A percentile compares a stretch with the other conserved stretches of the same genome.
phyloP scores from a whole-genome alignment of 176 grass and related monocot species.

The Lolium rigidum region DNA sequence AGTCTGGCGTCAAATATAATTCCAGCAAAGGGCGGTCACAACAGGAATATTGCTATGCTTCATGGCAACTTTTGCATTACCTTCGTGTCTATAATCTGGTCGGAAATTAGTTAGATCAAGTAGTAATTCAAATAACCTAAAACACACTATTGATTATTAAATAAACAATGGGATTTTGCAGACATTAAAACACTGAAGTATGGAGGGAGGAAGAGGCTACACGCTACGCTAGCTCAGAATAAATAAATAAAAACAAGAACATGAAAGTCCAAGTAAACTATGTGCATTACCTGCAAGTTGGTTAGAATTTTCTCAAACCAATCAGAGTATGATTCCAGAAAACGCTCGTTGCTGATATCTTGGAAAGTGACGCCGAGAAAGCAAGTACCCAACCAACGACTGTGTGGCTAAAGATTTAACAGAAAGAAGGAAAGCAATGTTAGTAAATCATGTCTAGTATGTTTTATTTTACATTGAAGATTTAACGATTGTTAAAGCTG shows the following conservation, averaged over 20 bases:
- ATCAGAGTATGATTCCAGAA: conserved; percentile 42
- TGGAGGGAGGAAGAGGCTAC: not conserved
- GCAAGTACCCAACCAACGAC: conserved; percentile 60
- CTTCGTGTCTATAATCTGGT: conserved; percentile 21
- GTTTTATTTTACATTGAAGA: conserved; percentile 18
- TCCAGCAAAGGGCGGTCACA: conserved; percentile 5
- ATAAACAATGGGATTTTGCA: not conserved
- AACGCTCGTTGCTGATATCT: conserved; percentile 51
- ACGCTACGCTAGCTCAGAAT: not conserved
- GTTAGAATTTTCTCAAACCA: conserved; percentile 59
- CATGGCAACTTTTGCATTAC: not conserved
- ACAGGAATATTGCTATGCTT: not conserved
- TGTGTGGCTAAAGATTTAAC: conserved; percentile 39
- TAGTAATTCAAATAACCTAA: conserved; percentile 11
- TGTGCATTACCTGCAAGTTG: conserved; percentile 53
- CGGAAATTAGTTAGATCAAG: conserved; percentile 23
- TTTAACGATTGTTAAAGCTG: conserved; percentile 1
- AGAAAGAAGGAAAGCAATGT: conserved; percentile 16
- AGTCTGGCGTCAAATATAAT: conserved; percentile 8
- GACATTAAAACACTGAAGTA: conserved; percentile 16
- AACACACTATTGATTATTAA: not conserved
- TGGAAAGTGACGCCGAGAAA: conserved; percentile 55
- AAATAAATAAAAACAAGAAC: not conserved
- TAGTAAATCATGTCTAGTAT: conserved; percentile 3
- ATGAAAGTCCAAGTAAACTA: conserved; percentile 20